Base-by-base conservation (phyloP, 1,139 yeast genomes). In the Debaryomyces robertsiae region DNA sequence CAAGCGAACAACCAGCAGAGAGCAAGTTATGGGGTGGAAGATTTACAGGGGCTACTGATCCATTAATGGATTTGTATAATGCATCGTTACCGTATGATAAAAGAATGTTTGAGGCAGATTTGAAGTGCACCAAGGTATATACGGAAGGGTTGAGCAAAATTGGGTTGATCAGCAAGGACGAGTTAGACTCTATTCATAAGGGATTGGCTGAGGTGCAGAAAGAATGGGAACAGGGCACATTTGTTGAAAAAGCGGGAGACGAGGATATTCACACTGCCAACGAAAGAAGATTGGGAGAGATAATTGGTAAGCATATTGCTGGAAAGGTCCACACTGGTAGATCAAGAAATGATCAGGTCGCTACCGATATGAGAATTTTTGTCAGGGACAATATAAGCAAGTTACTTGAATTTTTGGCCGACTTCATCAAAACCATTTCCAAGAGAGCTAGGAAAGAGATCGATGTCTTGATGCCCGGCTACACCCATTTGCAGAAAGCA, bases 271-370 rank as follows among this genome's bases (percentile, higher is more conserved):
- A 93, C 63, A 93, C 99, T 36, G 98, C 98, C 38, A 93, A 93
- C 61, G 99, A 93, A 71, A 86, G 99, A 71, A 79, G 98, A 60
- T 73, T 93, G 49, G 98, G 99, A 33, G 99, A 93, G 66, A 71
- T 93, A 40, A 93, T 93, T 55, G 99, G 98, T 42, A 84, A 82
- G 58, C 82, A 81, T 45, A 91, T 93, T 60, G 88, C 98, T 30
- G 99, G 99, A 37, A 93, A 93, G 60, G 98, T 93, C 24, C 99
- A 93, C 63, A 93, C 99, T 14, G 99, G 99, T 46, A 81, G 99
- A 61, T 88, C 96, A 36, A 84, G 99, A 75, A 93, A 93, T 59
- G 99, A 93, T 65, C 99, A 93, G 71, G 97, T 91, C 42, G 98
- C 97, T 31, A 93, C 98, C 14, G 98, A 93, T 60, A 88, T 93